phyloP scores from a whole-genome alignment of 169 alveolate genomes.

The Cryptosporidium viatorum region DNA sequence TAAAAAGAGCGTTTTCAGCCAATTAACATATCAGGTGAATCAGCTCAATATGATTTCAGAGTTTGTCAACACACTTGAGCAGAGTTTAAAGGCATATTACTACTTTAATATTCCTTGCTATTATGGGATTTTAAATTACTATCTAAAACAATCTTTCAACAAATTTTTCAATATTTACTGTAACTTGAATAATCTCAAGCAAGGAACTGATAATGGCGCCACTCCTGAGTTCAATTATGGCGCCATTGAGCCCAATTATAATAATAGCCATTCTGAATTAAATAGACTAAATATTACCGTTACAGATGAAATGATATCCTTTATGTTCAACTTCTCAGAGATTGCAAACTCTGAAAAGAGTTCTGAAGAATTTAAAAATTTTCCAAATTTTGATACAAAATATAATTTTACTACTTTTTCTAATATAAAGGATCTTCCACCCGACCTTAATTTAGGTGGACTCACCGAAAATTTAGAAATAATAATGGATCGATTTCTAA shows the following conservation, averaged over 20 bases:
- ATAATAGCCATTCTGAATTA: background rate
- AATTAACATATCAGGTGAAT: conserved; percentile 4
- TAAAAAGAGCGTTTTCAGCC: background rate
- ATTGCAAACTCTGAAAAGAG: background rate
- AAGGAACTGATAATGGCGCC: background rate
- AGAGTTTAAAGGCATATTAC: background rate
- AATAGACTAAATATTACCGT: background rate
- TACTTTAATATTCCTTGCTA: conserved; percentile 23
- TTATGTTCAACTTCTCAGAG: background rate
- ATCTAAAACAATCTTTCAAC: conserved; percentile 1
- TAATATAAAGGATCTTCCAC: background rate
- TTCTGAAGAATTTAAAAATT: background rate
- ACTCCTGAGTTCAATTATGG: background rate
- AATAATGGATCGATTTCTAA: background rate
- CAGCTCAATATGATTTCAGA: conserved; percentile 15
- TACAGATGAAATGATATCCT: background rate
- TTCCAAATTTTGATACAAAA: conserved; percentile 1
- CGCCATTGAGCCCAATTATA: background rate
- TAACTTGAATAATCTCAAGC: background rate
- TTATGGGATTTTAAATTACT: background rate
- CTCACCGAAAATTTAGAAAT: background rate
- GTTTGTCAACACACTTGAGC: background rate
- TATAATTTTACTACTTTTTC: background rate
- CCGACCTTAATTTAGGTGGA: background rate
- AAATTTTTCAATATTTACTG: background rate